Base-by-base conservation (phyloP, 1,284 basidiomycete genomes). In the Rhizoctonia solani region DNA sequence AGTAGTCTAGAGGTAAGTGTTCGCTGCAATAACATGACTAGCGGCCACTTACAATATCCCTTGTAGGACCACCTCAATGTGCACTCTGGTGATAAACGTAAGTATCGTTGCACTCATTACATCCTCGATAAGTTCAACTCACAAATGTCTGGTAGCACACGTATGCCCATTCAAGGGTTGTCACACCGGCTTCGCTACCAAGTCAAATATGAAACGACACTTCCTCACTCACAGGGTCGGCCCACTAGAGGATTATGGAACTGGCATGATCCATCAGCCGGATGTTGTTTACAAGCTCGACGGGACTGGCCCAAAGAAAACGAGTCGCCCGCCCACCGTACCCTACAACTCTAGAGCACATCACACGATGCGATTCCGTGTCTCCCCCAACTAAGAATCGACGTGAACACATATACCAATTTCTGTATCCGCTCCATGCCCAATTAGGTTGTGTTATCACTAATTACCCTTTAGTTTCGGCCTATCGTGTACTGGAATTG, bases 151-250 rank as follows among this genome's bases (percentile, higher is more conserved):
- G 8, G 16, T 29, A 65, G 61, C 61, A 11, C 49, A 65, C 34
- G 39, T 42, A 11, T 66, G 61, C n/a, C 61, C 61, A 1, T 66
- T 32, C 29, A 39, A 54, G 13, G 37, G 52, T 16, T 66, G 61
- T 25, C 32, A 46, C 16, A 54, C 61, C 3, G 61, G 52, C 2
- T 66, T 66, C n/a, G 52, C 50, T 14, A 66, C 61, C 39, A 66
- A 66, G 19, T 66, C 61, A 4, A 66, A 66, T 41, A 66, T 66
- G 61, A 66, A 66, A 42, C 61, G 61, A 21, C 61, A 66, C 29
- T 66, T 66, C 27, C 4, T 32, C 3, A 66, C 50, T 3, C 61
- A 66, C 41, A 50, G 61, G 4, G 61, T 46, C 5, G 61, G 61
- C 13, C 53, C 27, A 5, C 39, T 66, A 2, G 61, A 66, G 23